Percentiles rank a stretch among this genome's conserved stretches.
phyloP scores from a whole-genome alignment of 1,284 basidiomycete genomes.

The Moniliophthora roreri region DNA sequence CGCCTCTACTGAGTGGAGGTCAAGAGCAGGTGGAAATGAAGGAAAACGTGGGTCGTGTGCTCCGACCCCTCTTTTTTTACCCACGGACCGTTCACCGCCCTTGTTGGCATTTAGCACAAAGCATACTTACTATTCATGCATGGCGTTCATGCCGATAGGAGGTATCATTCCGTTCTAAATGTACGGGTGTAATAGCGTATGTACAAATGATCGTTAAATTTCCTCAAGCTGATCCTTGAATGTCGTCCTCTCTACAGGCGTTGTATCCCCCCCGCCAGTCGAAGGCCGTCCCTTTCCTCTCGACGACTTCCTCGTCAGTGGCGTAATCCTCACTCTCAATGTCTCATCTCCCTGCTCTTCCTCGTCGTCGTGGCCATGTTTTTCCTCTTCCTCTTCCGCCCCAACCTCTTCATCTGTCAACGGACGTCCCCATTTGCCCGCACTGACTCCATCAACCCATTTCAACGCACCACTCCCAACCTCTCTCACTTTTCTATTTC shows the following conservation, averaged over 20 bases:
- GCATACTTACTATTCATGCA: too few relatives aligned
- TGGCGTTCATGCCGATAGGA: too few relatives aligned
- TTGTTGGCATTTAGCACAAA: too few relatives aligned
- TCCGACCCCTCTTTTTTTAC: too few relatives aligned
- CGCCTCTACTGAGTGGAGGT: too few relatives aligned
- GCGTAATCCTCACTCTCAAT: conserved; percentile 28
- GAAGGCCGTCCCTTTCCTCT: conserved; percentile 57
- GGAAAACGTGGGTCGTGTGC: too few relatives aligned
- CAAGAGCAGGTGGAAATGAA: too few relatives aligned
- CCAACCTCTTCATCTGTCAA: conserved; percentile 39
- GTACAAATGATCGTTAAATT: too few relatives aligned
- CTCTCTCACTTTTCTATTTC: conserved; percentile 58
- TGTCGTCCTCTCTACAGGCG: conserved; percentile 30
- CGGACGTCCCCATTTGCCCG: conserved; percentile 44
- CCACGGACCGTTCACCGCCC: too few relatives aligned
- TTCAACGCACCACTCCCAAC: conserved; percentile 58
- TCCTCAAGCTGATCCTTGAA: too few relatives aligned
- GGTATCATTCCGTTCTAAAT: too few relatives aligned
- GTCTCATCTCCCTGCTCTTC: conserved; percentile 19
- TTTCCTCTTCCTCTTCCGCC: conserved; percentile 36
- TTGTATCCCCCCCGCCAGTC: conserved; percentile 38
- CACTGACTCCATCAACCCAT: conserved; percentile 65
- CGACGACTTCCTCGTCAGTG: conserved; percentile 66
- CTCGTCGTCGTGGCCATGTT: conserved; percentile 16
- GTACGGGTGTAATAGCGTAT: too few relatives aligned